Evolutionary conservation across 768 basidiomycete species (phyloP).

Genomic region (Russula virescens): DNA sequence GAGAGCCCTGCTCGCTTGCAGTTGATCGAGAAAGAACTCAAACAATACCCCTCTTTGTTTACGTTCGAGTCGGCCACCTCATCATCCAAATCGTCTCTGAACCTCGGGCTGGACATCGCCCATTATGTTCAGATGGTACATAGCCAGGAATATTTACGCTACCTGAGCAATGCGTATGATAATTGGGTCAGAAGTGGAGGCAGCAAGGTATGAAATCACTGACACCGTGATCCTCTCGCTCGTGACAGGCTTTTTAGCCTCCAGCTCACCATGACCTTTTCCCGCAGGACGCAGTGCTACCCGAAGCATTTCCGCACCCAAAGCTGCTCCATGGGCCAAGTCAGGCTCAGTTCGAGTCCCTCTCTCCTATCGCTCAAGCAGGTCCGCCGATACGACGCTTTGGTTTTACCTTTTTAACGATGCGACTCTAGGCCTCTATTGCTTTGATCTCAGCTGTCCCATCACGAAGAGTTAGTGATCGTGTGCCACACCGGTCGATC

Average conservation of each 20-base stretch:
- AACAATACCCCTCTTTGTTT: constrained; percentile 3
- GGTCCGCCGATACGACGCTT: constrained; percentile 18
- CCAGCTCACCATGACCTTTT: neutral
- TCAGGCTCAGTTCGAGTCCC: neutral
- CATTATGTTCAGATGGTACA: constrained; percentile 27
- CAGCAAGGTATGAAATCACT: constrained; percentile 25
- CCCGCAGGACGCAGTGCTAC: constrained; percentile 27
- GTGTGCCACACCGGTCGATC: neutral
- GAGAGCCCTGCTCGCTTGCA: constrained; percentile 30
- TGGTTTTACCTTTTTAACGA: neutral
- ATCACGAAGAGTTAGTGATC: constrained; percentile 29
- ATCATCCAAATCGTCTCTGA: constrained; percentile 11
- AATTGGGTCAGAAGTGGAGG: constrained; percentile 31
- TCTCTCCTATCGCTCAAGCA: constrained; percentile 27
- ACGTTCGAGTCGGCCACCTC: constrained; percentile 18
- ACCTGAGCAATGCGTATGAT: constrained; percentile 29
- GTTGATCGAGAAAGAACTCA: constrained; percentile 26
- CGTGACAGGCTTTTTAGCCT: neutral
- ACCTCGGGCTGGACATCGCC: neutral
- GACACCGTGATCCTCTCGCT: neutral
- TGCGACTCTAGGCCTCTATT: constrained; percentile 27
- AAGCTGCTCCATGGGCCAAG: constrained; percentile 20
- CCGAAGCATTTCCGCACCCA: constrained; percentile 31
- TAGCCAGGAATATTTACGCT: constrained; percentile 27
- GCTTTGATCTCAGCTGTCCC: constrained; percentile 32